Evolutionary conservation across 2,329 filamentous ascomycete genomes (phyloP), one percentile per base, ranked within the genome.

Genomic region (Rhinocladiella similis): DNA sequence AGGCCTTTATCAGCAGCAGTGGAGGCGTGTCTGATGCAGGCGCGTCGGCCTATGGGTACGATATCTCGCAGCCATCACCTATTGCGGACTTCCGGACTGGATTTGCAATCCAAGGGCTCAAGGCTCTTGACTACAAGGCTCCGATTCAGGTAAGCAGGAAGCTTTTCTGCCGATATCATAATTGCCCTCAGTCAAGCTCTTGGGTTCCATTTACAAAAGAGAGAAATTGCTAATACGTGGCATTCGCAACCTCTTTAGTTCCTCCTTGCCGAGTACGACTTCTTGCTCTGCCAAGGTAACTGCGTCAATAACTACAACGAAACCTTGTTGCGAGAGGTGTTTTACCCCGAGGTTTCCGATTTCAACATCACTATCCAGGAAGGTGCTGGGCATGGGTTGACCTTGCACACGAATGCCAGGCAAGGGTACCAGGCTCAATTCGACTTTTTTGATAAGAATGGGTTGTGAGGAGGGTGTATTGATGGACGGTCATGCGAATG

Each of bases 371-470:
- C 67, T 41, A 58, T 74, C 3, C 71, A 73, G 56, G 71, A 71
- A 6, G 66, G 69, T 47, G 70, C 70, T 3, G 71, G 71, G 1
- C 72, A 74, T 63, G 70, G 63, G 4, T 58, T 74, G 25, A 65
- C 69, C 3, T 59, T 74, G 20, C 66, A 71, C 38, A 67, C 66
- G 13, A 74, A 74, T 62, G 70, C 69, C 12, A 68, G 67, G 9
- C 65, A 64, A n/a, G 69, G 68, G 5, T 68, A 63, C 53, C 36
- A 67, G 42, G 54, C 65, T 38, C 65, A 60, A 13, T 66, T 66
- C 38, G 61, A 64, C 42, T 67, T 64, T 29, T 51, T 63, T 43
- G 49, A 16, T 14, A 55, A 41, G 29, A 53, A 63, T 50, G 60
- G 58, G 12, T 48, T 63, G 7, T 63, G 55, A 50, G 41, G 41